phyloP scores from a whole-genome alignment of 805 yeast genomes.

The Sugiyamaella boreocaroliniensis region DNA sequence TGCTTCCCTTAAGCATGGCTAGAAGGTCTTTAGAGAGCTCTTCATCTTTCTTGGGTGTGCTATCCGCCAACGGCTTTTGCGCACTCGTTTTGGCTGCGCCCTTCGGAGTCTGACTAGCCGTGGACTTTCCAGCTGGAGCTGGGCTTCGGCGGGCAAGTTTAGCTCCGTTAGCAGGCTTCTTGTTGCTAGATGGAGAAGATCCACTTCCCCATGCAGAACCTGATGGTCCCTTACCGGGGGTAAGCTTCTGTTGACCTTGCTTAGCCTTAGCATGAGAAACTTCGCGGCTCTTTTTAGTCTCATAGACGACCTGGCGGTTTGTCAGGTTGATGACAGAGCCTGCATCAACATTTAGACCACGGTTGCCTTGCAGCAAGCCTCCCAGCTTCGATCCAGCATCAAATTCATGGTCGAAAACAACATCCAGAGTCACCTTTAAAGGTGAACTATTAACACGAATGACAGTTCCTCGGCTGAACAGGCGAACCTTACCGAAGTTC shows the following conservation, averaged over 20 bases:
- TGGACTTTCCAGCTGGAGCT: conserved; percentile 2
- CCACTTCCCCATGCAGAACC: background rate
- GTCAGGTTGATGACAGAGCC: conserved; percentile 74
- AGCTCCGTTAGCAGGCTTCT: background rate
- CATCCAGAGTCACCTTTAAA: conserved; percentile 52
- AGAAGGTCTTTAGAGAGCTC: conserved; percentile 24
- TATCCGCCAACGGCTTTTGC: too few relatives aligned
- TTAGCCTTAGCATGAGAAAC: background rate
- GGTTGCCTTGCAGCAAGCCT: conserved; percentile 66
- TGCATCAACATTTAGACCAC: conserved; percentile 81
- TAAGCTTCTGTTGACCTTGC: conserved; percentile 1
- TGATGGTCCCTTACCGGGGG: background rate
- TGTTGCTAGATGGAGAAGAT: background rate
- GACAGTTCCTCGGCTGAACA: conserved; percentile 85
- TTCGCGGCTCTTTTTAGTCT: conserved; percentile 38
- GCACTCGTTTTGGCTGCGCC: background rate
- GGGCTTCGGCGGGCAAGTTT: background rate
- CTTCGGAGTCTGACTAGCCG: conserved; percentile 5
- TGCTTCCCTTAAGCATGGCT: conserved; percentile 12
- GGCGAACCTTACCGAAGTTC: conserved; percentile 83
- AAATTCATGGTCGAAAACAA: conserved; percentile 76
- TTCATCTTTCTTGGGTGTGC: background rate
- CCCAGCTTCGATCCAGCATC: conserved; percentile 77
- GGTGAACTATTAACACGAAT: conserved; percentile 60
- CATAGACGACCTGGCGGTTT: conserved; percentile 66